phyloP scores from a whole-genome alignment of 176 grass and related monocot genomes.

The bread wheat (Triticum aestivum) region IWGSC_CS_RefSeq_v2.1 NC_057798.1:600819863-600820362 shows the following conservation, averaged over 20 bases:
- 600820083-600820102: no score
- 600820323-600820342: no score
- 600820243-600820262: neutral
- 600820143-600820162: neutral
- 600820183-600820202: neutral
- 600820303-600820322: neutral
- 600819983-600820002: neutral
- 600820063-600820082: neutral
- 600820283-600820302: neutral
- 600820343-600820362: neutral
- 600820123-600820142: neutral
- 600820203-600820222: neutral
- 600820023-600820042: neutral
- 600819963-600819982: no score
- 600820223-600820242: neutral
- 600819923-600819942: neutral
- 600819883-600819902: neutral
- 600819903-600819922: neutral
- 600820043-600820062: neutral
- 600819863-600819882: neutral
- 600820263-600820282: neutral
- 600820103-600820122: neutral
- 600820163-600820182: neutral
- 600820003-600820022: neutral
- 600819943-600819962: neutral